Evolutionary conservation across 345 rosid genomes (phyloP).

Genomic region (Pistacia atlantica): DNA sequence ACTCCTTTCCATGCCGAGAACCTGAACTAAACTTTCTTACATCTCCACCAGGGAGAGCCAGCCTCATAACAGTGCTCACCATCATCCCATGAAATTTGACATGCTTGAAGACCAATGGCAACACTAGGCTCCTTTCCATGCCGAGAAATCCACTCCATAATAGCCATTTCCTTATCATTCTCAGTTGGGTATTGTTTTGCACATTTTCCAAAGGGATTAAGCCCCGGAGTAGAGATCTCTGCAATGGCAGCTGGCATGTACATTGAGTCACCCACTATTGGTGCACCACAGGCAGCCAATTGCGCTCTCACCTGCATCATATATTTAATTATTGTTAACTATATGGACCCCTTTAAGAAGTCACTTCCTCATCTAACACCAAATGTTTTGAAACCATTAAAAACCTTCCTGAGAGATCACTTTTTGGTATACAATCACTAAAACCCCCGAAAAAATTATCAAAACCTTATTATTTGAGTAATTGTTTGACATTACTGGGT

Average conservation of each 20-base stretch:
- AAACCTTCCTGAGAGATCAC: no score
- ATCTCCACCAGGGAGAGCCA: constrained; percentile 89
- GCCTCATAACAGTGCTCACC: constrained; percentile 69
- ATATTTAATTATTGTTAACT: not conserved
- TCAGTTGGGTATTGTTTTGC: constrained; percentile 35
- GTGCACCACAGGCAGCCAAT: constrained; percentile 86
- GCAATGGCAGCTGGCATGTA: constrained; percentile 90
- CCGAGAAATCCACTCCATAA: constrained; percentile 59
- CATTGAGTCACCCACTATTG: constrained; percentile 87
- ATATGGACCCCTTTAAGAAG: not conserved
- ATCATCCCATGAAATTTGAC: constrained; percentile 86
- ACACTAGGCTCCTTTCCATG: constrained; percentile 82
- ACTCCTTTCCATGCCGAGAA: constrained; percentile 74
- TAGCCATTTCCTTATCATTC: constrained; percentile 53
- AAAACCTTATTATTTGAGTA: no score
- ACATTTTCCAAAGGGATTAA: constrained; percentile 72
- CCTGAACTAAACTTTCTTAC: not conserved
- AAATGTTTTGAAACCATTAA: no score
- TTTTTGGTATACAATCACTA: no score
- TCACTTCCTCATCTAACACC: no score
- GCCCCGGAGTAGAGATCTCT: constrained; percentile 56
- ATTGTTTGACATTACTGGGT: no score
- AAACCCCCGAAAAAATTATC: no score
- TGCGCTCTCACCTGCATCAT: constrained; percentile 79
- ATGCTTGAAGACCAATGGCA: constrained; percentile 90